A percentile compares a stretch with the other conserved stretches of the same genome.
phyloP scores from a whole-genome alignment of 805 yeast genomes.

The Candida multigemmis region DNA sequence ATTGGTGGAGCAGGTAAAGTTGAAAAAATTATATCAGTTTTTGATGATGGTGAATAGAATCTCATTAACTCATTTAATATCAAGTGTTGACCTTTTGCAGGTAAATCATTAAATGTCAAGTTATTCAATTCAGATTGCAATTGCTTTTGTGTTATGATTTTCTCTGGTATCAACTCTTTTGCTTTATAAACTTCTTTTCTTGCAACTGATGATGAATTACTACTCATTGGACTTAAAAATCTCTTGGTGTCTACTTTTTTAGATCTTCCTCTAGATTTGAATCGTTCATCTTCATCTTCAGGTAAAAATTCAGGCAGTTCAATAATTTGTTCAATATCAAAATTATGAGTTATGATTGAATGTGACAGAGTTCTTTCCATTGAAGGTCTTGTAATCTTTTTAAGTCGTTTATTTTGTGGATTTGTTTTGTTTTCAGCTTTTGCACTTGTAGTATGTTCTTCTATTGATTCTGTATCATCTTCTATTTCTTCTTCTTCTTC shows the following conservation, averaged over 20 bases:
- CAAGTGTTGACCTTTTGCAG: slow-evolving; percentile 85
- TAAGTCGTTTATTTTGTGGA: too few species aligned
- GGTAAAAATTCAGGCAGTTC: neutral
- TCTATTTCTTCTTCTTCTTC: slow-evolving; percentile 10
- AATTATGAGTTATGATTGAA: too few species aligned
- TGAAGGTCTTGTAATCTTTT: too few species aligned
- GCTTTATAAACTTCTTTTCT: slow-evolving; percentile 1
- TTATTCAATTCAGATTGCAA: slow-evolving; percentile 26
- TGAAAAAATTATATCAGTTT: slow-evolving; percentile 71
- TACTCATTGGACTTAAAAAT: too few species aligned
- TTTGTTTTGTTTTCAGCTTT: too few species aligned
- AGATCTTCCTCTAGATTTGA: too few species aligned
- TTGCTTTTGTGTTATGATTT: slow-evolving; percentile 20
- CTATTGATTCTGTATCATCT: slow-evolving; percentile 4
- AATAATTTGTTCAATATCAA: too few species aligned
- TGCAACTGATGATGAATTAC: too few species aligned
- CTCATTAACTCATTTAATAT: slow-evolving; percentile 82
- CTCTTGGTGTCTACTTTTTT: too few species aligned
- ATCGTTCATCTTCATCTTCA: neutral
- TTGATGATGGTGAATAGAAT: slow-evolving; percentile 38
- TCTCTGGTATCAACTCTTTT: neutral
- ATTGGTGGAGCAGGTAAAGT: slow-evolving; percentile 84
- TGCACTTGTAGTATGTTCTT: slow-evolving; percentile 2
- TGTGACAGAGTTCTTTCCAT: too few species aligned
- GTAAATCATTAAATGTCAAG: slow-evolving; percentile 71